Percentiles rank a stretch among this genome's conserved stretches.
Conservation (phyloP, 2,329 filamentous ascomycete species). For the Hypoxylon sp. region DNA sequence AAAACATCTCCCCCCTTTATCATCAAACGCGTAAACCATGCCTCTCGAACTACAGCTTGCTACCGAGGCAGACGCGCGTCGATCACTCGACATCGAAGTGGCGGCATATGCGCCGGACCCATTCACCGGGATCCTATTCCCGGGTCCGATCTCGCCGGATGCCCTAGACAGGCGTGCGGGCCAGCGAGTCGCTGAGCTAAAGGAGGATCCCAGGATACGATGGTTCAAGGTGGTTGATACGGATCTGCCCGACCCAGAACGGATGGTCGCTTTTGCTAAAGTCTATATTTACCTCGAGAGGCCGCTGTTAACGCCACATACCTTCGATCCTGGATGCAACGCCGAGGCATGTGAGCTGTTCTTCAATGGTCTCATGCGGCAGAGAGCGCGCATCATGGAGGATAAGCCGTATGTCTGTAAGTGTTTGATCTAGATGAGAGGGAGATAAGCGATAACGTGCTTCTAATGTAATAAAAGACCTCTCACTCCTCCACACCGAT, state of each 20-base stretch:
- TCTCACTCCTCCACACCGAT: conserved; percentile 58
- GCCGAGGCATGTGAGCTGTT: conserved; percentile 54
- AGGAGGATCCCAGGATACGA: conserved; percentile 46
- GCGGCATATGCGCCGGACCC: conserved; percentile 56
- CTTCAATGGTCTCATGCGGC: conserved; percentile 48
- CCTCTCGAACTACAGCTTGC: conserved; percentile 57
- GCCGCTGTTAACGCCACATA: conserved; percentile 36
- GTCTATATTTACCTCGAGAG: conserved; percentile 52
- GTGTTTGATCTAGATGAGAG: conserved; percentile 27
- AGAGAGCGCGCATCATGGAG: conserved; percentile 44
- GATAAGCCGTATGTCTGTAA: conserved; percentile 52
- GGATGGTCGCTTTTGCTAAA: conserved; percentile 55
- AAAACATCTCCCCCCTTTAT: neutral
- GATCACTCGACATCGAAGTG: conserved; percentile 57
- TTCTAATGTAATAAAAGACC: conserved; percentile 50
- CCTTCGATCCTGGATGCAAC: conserved; percentile 51
- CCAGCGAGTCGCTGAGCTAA: conserved; percentile 45
- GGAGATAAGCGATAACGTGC: neutral
- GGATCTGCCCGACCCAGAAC: conserved; percentile 49
- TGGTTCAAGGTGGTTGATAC: conserved; percentile 57
- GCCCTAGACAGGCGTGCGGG: conserved; percentile 45
- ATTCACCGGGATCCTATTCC: conserved; percentile 55
- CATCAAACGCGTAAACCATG: conserved; percentile 52
- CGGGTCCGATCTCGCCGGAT: conserved; percentile 52
- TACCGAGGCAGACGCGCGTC: conserved; percentile 56